Percentiles rank a stretch among this genome's conserved stretches.
Evolutionary conservation across 2,329 filamentous ascomycete species (phyloP).

Genomic region (Exophiala phaeomuriformis): DNA sequence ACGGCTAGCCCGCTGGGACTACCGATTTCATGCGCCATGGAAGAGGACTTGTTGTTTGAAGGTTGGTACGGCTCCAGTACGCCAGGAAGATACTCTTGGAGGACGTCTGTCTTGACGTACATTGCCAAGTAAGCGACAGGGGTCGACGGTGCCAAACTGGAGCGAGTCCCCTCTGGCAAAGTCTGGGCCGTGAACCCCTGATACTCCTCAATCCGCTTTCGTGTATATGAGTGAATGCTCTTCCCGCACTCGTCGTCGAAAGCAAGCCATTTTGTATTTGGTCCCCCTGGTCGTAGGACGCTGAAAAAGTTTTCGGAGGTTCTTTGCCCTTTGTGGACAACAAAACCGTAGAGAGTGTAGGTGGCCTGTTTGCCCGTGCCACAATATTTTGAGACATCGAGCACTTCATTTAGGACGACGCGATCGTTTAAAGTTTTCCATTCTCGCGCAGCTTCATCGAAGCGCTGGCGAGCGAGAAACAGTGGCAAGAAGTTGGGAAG

Average conservation of each 20-base stretch:
- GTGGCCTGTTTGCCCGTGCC: slow-evolving; percentile 33
- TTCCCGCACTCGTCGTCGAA: slow-evolving; percentile 52
- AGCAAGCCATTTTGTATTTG: slow-evolving; percentile 51
- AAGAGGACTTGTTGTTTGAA: slow-evolving; percentile 25
- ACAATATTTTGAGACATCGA: slow-evolving; percentile 40
- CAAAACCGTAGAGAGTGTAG: slow-evolving; percentile 54
- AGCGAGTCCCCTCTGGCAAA: slow-evolving; percentile 33
- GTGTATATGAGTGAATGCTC: slow-evolving; percentile 50
- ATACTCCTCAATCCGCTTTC: slow-evolving; percentile 47
- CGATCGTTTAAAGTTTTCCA: slow-evolving; percentile 53
- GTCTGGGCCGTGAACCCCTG: slow-evolving; percentile 42
- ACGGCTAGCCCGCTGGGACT: too few species aligned
- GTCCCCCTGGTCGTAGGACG: slow-evolving; percentile 52
- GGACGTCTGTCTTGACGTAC: slow-evolving; percentile 48
- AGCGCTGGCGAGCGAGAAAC: slow-evolving; percentile 51
- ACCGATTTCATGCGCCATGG: too few species aligned
- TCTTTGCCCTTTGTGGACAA: slow-evolving; percentile 53
- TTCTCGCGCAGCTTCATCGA: slow-evolving; percentile 47
- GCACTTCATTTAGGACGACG: slow-evolving; percentile 49
- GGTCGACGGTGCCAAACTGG: slow-evolving; percentile 31
- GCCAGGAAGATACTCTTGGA: slow-evolving; percentile 37
- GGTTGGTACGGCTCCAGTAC: slow-evolving; percentile 44
- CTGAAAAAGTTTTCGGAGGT: slow-evolving; percentile 54
- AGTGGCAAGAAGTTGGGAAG: slow-evolving; percentile 48
- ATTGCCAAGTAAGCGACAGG: slow-evolving; percentile 45